Evolutionary conservation across 2,329 filamentous ascomycete genomes (phyloP).

Genomic region (Bretziella fagacearum): DNA sequence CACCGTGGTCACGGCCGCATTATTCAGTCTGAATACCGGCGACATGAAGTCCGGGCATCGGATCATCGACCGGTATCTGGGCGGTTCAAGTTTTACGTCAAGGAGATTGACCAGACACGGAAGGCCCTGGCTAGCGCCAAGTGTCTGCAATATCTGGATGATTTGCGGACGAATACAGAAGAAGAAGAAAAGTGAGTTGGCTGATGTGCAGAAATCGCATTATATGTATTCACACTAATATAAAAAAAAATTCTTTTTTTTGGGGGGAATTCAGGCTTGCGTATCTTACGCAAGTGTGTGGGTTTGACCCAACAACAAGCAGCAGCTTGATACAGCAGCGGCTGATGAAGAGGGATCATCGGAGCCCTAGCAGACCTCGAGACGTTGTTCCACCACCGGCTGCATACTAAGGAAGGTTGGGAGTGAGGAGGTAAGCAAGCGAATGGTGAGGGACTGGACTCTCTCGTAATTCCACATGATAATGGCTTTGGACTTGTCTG

Average conservation of each 20-base stretch:
- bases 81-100: constrained; percentile 65
- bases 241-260: too few relatives aligned
- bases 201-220: too few relatives aligned
- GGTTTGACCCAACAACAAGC: constrained; percentile 37
- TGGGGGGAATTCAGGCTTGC: too few relatives aligned
- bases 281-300: constrained; percentile 35
- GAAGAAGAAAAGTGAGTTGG: constrained; percentile 58
- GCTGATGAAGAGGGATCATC: constrained; percentile 7
- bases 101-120: constrained; percentile 55
- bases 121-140: constrained; percentile 52
- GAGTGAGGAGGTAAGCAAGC: not conserved
- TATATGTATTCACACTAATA: too few relatives aligned
- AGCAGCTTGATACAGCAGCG: constrained; percentile 28
- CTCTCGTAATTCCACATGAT: not conserved
- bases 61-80: constrained; percentile 90
- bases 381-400: constrained; percentile 8
- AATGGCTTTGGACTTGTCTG: too few relatives aligned
- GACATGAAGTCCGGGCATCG: constrained; percentile 79
- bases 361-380: constrained; percentile 14
- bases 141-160: constrained; percentile 58
- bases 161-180: constrained; percentile 49
- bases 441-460: not conserved
- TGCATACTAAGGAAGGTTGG: not conserved
- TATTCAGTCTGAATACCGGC: constrained; percentile 69
- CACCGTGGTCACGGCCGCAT: constrained; percentile 68